Percentiles rank a stretch among this genome's conserved stretches.
phyloP scores from a whole-genome alignment of 257 asterid genomes.

The Mentha longifolia region DNA sequence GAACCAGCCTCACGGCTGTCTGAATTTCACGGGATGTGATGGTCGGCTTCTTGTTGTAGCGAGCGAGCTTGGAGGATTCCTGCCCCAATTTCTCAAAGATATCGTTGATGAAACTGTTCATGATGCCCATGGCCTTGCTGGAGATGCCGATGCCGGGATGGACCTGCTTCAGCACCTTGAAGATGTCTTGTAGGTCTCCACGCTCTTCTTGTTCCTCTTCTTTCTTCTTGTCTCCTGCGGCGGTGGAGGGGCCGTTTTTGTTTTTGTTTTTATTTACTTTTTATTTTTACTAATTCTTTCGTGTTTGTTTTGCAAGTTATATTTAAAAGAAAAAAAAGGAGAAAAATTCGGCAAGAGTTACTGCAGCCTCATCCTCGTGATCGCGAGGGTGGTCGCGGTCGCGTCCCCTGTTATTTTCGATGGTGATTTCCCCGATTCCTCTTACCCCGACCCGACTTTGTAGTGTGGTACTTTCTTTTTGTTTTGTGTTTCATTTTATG shows the following conservation, averaged over 20 bases:
- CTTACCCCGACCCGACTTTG: no score
- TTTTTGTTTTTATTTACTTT: no score
- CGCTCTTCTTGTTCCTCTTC: slow-evolving; percentile 43
- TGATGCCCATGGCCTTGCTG: slow-evolving; percentile 76
- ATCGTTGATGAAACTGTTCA: slow-evolving; percentile 75
- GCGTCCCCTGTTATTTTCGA: no score
- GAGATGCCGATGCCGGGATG: slow-evolving; percentile 72
- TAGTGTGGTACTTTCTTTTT: no score
- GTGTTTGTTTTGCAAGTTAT: no score
- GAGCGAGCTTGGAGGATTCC: slow-evolving; percentile 57
- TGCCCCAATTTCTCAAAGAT: slow-evolving; percentile 68
- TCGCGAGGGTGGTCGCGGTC: no score
- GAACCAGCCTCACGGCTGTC: slow-evolving; percentile 65
- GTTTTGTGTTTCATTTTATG: no score
- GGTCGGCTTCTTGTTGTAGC: slow-evolving; percentile 73
- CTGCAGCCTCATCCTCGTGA: no score
- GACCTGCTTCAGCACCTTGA: slow-evolving; percentile 69
- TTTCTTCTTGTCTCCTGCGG: slow-evolving; percentile 24
- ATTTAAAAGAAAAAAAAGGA: no score
- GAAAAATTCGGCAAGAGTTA: no score
- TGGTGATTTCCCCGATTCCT: no score
- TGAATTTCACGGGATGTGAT: slow-evolving; percentile 71
- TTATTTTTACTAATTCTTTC: no score
- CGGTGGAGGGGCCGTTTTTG: neutral
- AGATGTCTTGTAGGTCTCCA: slow-evolving; percentile 72